Conservation (phyloP, 768 basidiomycete genomes). For the Hygrocybe coccinea region DNA sequence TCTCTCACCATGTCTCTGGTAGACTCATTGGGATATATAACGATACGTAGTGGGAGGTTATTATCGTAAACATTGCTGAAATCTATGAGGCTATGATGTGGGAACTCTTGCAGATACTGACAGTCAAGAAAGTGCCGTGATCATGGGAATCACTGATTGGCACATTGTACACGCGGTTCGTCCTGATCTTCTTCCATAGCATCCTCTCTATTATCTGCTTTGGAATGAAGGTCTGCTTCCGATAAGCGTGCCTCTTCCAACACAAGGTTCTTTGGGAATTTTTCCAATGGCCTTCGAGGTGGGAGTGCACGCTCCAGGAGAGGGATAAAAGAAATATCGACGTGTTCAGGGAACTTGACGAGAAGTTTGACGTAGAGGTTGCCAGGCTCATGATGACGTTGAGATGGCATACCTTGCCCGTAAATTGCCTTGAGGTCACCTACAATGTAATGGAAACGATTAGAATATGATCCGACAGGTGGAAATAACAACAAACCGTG, state of each 20-base stretch:
- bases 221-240: constrained; percentile 58
- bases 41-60: not conserved
- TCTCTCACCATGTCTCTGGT: not conserved
- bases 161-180: constrained; percentile 94
- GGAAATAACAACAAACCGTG: constrained; percentile 57
- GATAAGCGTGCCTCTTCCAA: constrained; percentile 84
- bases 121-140: too few species aligned
- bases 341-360: constrained; percentile 83
- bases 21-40: constrained; percentile 11
- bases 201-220: constrained; percentile 48
- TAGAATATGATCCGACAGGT: constrained; percentile 1
- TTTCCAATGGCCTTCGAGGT: constrained; percentile 61
- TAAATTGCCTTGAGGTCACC: constrained; percentile 87
- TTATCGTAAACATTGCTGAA: not conserved
- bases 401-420: constrained; percentile 98
- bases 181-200: constrained; percentile 91
- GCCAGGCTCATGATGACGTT: constrained; percentile 93
- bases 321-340: constrained; percentile 62
- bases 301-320: constrained; percentile 84
- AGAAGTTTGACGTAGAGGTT: constrained; percentile 85
- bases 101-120: too few species aligned
- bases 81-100: too few species aligned
- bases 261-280: constrained; percentile 58
- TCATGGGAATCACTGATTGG: constrained; percentile 60
- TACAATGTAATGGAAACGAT: constrained; percentile 26